A percentile compares a stretch with the other conserved stretches of the same genome.
These are phyloP conservation scores for Triticum turgidum DNA, from an alignment of 176 grass and related monocot genomes.

Conservation along the genomic window DNA sequence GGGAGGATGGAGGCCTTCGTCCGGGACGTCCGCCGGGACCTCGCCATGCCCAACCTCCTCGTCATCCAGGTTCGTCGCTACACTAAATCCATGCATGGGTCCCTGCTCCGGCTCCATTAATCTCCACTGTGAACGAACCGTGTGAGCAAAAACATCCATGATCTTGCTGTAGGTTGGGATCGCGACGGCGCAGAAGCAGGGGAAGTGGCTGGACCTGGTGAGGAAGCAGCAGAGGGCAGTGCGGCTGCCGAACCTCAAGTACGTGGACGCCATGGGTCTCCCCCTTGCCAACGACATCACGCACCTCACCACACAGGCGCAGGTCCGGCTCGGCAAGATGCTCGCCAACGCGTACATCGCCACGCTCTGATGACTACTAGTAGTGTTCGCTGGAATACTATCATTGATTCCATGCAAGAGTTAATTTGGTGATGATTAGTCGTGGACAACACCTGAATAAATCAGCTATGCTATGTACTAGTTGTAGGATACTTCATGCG, in stretches of 20 bases:
- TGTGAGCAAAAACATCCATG: background rate
- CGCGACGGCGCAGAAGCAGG: constrained; percentile 55
- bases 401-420: too few relatives aligned
- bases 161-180: constrained; percentile 46
- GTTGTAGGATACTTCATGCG: too few relatives aligned
- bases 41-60: constrained; percentile 38
- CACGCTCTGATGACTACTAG: background rate
- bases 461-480: too few relatives aligned
- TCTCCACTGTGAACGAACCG: background rate
- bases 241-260: constrained; percentile 41
- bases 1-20: constrained; percentile 40
- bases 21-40: constrained; percentile 41
- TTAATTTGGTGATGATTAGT: too few relatives aligned
- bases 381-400: background rate
- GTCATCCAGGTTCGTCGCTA: constrained; percentile 44
- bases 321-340: constrained; percentile 63
- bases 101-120: background rate
- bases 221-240: constrained; percentile 53
- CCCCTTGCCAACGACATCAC: constrained; percentile 50
- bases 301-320: constrained; percentile 52
- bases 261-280: constrained; percentile 71
- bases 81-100: background rate
- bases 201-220: constrained; percentile 47
- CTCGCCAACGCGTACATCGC: constrained; percentile 50
- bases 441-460: too few relatives aligned